Percentiles rank a stretch among this genome's conserved stretches.
These are phyloP conservation scores for Capsella rubella DNA, from an alignment of 441 rosid genomes.

Conservation along the genomic window DNA sequence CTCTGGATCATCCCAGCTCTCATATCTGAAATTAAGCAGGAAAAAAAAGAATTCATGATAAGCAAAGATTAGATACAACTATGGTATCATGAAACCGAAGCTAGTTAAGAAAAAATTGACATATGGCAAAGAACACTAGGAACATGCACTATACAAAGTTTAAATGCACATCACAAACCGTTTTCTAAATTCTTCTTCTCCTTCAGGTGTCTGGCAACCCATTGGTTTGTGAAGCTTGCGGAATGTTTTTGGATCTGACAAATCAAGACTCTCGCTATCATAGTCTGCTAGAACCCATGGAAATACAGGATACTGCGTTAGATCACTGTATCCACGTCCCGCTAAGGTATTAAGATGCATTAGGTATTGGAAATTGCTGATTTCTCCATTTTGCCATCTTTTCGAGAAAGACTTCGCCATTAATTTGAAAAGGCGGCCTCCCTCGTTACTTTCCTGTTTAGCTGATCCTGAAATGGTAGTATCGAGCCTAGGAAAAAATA, in stretches of 20 bases:
- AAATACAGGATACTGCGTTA: slow-evolving; percentile 99
- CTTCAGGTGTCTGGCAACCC: slow-evolving; percentile 99
- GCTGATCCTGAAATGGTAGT: slow-evolving; percentile 96
- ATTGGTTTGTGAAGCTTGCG: slow-evolving; percentile 98
- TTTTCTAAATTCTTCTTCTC: slow-evolving; percentile 98
- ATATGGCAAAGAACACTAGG: slow-evolving; percentile 7
- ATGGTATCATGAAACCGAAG: slow-evolving; percentile 24
- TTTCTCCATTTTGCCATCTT: slow-evolving; percentile 99
- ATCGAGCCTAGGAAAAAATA: slow-evolving; percentile 75
- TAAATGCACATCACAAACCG: slow-evolving; percentile 61
- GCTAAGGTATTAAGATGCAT: slow-evolving; percentile 99
- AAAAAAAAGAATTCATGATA: slow-evolving; percentile 16
- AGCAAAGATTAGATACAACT: slow-evolving; percentile 18
- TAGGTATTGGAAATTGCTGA: slow-evolving; percentile 99
- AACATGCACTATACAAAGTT: slow-evolving; percentile 21
- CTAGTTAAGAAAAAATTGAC: slow-evolving; percentile 25
- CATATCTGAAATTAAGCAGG: slow-evolving; percentile 70
- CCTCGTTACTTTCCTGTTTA: slow-evolving; percentile 94
- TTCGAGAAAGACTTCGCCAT: slow-evolving; percentile 98
- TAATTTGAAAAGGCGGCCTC: slow-evolving; percentile 91
- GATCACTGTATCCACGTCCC: slow-evolving; percentile 99
- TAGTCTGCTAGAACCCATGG: slow-evolving; percentile 99
- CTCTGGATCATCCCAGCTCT: slow-evolving; percentile 99
- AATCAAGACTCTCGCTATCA: slow-evolving; percentile 90
- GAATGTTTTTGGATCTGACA: slow-evolving; percentile 86